A percentile compares a stretch with the other conserved stretches of the same genome.
These are phyloP conservation scores for Pythium dissimile DNA, from an alignment of 352 stramenopile genomes.

Conservation along the genomic window DNA sequence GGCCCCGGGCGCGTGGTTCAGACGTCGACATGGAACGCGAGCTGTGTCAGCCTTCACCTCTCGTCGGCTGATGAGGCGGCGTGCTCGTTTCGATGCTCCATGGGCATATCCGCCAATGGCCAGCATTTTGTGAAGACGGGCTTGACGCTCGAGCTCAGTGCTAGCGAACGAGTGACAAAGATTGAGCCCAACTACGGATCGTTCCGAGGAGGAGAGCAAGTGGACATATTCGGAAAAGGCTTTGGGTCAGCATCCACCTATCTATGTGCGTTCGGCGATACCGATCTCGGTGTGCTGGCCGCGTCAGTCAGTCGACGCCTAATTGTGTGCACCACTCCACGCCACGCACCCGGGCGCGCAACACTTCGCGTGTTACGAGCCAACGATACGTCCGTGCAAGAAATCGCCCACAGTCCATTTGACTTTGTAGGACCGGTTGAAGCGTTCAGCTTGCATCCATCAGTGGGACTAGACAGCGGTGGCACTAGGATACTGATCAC, in stretches of 20 bases:
- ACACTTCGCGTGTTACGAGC: constrained; percentile 2
- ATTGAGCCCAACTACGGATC: constrained; percentile 12
- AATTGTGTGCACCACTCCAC: constrained; percentile 1
- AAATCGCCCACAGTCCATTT: constrained; percentile 5
- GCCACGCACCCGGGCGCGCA: not conserved
- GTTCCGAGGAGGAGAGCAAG: constrained; percentile 1
- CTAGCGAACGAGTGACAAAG: not conserved
- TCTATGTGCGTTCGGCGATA: constrained; percentile 12
- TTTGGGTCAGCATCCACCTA: constrained; percentile 7
- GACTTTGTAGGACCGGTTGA: constrained; percentile 18
- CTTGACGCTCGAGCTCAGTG: constrained; percentile 7
- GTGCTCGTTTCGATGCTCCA: not conserved
- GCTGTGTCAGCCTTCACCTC: constrained; percentile 9
- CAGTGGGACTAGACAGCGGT: constrained; percentile 8
- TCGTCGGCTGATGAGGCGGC: not conserved
- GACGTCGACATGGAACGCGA: constrained; percentile 7
- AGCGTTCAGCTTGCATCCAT: not conserved
- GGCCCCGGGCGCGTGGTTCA: not conserved
- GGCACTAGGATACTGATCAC: constrained; percentile 6
- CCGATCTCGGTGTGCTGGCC: not conserved
- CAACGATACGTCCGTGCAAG: not conserved
- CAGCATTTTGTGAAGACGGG: constrained; percentile 11
- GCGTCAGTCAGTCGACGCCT: not conserved
- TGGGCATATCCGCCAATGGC: constrained; percentile 11
- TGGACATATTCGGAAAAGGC: constrained; percentile 1